Conservation (phyloP, 2,329 filamentous ascomycete genomes). For the Penicillium capsulatum region DNA sequence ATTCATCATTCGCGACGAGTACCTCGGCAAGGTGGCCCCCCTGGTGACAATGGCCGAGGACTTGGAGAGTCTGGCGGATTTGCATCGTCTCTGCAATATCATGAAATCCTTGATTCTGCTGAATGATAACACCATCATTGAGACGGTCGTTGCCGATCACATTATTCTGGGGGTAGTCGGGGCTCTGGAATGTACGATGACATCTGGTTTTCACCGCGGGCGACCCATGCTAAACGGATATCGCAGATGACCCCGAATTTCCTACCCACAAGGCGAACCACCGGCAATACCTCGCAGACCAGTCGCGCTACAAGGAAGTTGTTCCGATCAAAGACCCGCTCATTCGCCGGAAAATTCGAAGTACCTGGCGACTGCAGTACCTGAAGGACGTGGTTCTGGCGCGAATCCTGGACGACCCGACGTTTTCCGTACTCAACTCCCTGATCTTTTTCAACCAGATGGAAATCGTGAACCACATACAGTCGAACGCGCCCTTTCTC, state of each 20-base stretch:
- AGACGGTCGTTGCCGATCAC: constrained; percentile 85
- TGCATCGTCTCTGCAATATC: constrained; percentile 93
- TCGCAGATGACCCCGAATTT: constrained; percentile 85
- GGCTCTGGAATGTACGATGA: constrained; percentile 70
- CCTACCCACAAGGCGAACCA: constrained; percentile 97
- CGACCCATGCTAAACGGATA: constrained; percentile 28
- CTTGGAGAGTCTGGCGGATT: constrained; percentile 76
- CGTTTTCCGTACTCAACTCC: constrained; percentile 94
- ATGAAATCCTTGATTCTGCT: constrained; percentile 94
- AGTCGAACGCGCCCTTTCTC: constrained; percentile 71
- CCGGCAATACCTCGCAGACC: constrained; percentile 82
- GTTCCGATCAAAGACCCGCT: constrained; percentile 80
- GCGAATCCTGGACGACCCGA: constrained; percentile 92
- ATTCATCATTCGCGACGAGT: constrained; percentile 78
- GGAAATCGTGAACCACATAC: constrained; percentile 93
- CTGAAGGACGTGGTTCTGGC: constrained; percentile 97
- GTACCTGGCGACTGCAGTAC: constrained; percentile 93
- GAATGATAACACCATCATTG: constrained; percentile 92
- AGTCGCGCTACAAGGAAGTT: constrained; percentile 92
- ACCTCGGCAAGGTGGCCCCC: constrained; percentile 80
- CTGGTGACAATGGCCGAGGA: constrained; percentile 87
- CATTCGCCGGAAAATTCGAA: constrained; percentile 87
- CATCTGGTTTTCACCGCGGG: background rate
- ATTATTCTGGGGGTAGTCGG: constrained; percentile 89
- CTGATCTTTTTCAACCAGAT: constrained; percentile 99